A percentile compares a stretch with the other conserved stretches of the same genome.
phyloP scores from a whole-genome alignment of 2,329 filamentous ascomycete species.

The Fragosphaeria purpurea region DNA sequence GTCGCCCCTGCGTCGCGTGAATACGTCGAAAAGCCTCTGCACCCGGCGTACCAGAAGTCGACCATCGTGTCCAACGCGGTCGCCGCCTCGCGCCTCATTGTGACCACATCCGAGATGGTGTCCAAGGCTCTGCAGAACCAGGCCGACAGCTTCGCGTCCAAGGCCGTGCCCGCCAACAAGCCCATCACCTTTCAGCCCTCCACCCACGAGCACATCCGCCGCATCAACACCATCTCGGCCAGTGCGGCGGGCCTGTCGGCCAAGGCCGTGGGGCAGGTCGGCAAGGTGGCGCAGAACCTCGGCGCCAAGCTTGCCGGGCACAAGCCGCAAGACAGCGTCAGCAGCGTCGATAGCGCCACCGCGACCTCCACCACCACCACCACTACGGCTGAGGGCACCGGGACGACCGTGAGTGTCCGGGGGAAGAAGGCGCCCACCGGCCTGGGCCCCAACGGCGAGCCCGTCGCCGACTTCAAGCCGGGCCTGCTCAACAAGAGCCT shows the following conservation, averaged over 20 bases:
- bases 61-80: constrained; percentile 78
- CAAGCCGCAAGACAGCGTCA: constrained; percentile 2
- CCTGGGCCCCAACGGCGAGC: constrained; percentile 60
- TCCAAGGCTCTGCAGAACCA: constrained; percentile 67
- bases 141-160: constrained; percentile 72
- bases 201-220: constrained; percentile 75
- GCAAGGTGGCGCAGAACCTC: constrained; percentile 78
- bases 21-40: constrained; percentile 66
- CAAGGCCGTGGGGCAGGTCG: constrained; percentile 78
- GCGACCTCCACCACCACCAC: background rate
- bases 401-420: too few relatives aligned
- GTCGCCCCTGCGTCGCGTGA: constrained; percentile 59
- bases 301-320: constrained; percentile 57
- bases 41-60: constrained; percentile 87
- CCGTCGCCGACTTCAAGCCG: constrained; percentile 63
- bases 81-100: constrained; percentile 80
- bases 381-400: too few relatives aligned
- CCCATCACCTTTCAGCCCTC: constrained; percentile 81
- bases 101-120: constrained; percentile 74
- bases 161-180: constrained; percentile 64
- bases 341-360: background rate
- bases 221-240: constrained; percentile 78
- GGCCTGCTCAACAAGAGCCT: constrained; percentile 90
- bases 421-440: constrained; percentile 35
- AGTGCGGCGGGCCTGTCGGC: constrained; percentile 70